These are phyloP conservation scores for Fraxinus nigra DNA, from an alignment of 305 asterid species.

Conservation along the genomic window DNA sequence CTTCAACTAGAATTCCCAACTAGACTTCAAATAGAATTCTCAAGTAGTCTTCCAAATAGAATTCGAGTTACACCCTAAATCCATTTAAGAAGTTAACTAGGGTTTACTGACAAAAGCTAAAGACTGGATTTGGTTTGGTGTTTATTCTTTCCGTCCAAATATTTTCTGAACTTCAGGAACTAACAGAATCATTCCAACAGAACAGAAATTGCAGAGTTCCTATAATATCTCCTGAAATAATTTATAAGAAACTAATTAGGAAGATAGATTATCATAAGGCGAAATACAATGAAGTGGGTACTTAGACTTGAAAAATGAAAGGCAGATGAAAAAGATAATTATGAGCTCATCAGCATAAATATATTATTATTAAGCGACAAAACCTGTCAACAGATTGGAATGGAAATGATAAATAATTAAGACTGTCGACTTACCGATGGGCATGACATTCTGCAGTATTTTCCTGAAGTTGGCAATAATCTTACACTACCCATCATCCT, in stretches of 20 bases:
- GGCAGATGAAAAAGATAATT: neutral
- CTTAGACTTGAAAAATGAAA: neutral
- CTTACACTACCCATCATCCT: neutral
- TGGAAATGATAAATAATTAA: neutral
- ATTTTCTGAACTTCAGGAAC: neutral
- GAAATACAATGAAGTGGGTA: neutral
- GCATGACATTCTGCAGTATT: neutral
- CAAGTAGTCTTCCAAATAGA: too few species aligned
- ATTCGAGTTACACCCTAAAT: too few species aligned
- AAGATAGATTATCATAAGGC: neutral
- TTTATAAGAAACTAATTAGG: neutral
- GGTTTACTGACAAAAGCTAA: conserved; percentile 26
- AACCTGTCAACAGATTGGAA: neutral
- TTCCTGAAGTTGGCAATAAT: neutral
- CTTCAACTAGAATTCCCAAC: too few species aligned
- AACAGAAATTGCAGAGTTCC: too few species aligned
- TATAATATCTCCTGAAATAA: too few species aligned
- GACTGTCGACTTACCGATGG: neutral
- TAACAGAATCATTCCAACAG: neutral
- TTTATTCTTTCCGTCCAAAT: neutral
- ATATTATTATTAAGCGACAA: neutral
- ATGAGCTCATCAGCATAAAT: neutral
- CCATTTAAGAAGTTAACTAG: conserved; percentile 15
- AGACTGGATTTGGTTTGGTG: neutral
- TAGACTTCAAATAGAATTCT: too few species aligned